Evolutionary conservation across 2,329 filamentous ascomycete genomes (phyloP), one percentile per base, ranked within the genome.

Genomic region (Trichoderma afroharzianum): DNA sequence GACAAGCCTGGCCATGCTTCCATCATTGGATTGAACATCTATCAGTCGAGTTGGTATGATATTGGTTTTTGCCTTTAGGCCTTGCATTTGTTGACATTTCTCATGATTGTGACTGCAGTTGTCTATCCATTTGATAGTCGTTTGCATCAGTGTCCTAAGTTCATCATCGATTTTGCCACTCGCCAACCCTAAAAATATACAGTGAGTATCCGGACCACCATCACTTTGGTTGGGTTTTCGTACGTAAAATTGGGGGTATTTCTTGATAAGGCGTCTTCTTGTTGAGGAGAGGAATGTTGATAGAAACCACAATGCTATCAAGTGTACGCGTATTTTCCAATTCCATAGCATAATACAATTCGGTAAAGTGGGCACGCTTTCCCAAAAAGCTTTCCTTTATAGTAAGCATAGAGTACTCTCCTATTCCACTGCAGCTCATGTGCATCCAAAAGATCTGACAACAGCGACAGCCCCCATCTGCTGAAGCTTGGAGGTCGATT

Each of bases 341-440:
- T 9, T 14, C 1, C 1, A 33, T 33, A 33, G 0, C 32, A 33
- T 33, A 33, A 2, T 1, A 5, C 32, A 33, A 33, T 2, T 0
- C 4, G 32, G 32, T 11, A 33, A 33, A 33, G 32, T 33, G 3
- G 30, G 3, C 3, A 33, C 1, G 3, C 32, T 33, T 33, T 12
- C 4, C 32, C 32, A 33, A 1, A 33, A 1, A 33, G 12, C 9
- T 5, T 33, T 12, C 1, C 32, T 33, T 33, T 33, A 36, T 39
- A 39, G 6, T 18, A 18, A 43, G 36, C 15, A 18, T 18, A 43
- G 3, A 3, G 36, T 43, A 43, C 1, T 43, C 36, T 43, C 6
- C 36, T 18, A 43, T 8, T 8, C 36, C 36, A 43, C 6, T 15
- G 6, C 36, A 8, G 36, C 36, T 47, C 4, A 47, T 47, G 18